Evolutionary conservation across 2,329 filamentous ascomycete genomes (phyloP), one percentile per base, ranked within the genome.

Genomic region (Talaromyces albobiverticillius): DNA sequence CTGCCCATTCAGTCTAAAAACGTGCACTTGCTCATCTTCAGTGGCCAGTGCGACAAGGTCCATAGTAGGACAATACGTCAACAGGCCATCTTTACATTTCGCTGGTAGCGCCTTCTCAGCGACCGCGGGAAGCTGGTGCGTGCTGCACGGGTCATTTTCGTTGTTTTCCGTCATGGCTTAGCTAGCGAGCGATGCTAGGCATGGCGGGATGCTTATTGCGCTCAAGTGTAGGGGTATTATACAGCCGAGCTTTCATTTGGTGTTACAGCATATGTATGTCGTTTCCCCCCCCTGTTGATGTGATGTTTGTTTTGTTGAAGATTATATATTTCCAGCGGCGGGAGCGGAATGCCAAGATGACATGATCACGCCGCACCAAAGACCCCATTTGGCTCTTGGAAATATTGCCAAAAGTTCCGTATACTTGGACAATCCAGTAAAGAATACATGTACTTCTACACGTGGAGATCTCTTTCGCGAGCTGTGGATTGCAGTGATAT

Each of bases 61-160:
- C 76, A 95, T 89, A 8, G 86, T 87, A 14, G 92, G 90, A 70
- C 90, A 95, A 71, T 88, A 90, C 23, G 85, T 80, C 31, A 93
- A 78, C 48, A 87, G 25, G 55, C 62, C 65, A 48, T 68, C 57
- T 60, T 76, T 76, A 62, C 71, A 73, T 70, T 71, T 74, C 62
- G 67, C 63, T 29, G 69, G 63, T 36, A 75, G 62, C 47, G 64
- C 67, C 60, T 75, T 74, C 58, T 74, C 72, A 40, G 67, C 69
- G 43, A 75, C 68, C 14, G 68, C 62, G 6, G 67, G 67, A 55
- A 76, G 69, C 55, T 71, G 40, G 14, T 10, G 41, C 41, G 20
- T 25, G 10, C 26, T 10, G 26, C 26, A 10, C 26, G 26, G 26
- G 41, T 23, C 20, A 43, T 25, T 25, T 14, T 22, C 20, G 13